These are phyloP conservation scores for Amborella trichopoda DNA, from an alignment of 164 flowering plant genomes.

Conservation along the genomic window DNA sequence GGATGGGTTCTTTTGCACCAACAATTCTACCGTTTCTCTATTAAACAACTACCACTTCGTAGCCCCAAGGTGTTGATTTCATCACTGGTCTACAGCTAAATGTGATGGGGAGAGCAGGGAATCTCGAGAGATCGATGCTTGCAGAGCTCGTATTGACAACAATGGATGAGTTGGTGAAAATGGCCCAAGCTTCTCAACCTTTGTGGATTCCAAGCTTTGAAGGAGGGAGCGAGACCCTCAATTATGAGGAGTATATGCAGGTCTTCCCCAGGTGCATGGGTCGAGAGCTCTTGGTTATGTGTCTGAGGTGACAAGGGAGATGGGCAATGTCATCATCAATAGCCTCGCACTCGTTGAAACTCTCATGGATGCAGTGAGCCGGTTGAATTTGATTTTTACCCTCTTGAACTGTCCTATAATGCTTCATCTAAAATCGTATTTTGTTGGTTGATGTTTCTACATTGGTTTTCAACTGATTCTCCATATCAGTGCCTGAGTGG, in stretches of 20 bases:
- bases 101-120: too few species aligned
- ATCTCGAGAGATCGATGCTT: conserved; percentile 64
- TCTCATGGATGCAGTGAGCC: conserved; percentile 74
- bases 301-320: conserved; percentile 68
- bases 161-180: conserved; percentile 84
- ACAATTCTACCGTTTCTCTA: too few species aligned
- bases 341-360: conserved; percentile 88
- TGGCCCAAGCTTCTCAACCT: conserved; percentile 75
- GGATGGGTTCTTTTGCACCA: too few species aligned
- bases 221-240: conserved; percentile 52
- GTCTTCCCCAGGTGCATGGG: conserved; percentile 52
- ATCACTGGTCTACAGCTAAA: too few species aligned
- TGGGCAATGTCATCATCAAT: conserved; percentile 81
- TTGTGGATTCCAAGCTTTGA: conserved; percentile 65
- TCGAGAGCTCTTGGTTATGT: conserved; percentile 69
- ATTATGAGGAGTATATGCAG: conserved; percentile 66
- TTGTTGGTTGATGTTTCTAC: too few species aligned
- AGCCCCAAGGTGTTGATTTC: too few species aligned
- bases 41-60: too few species aligned
- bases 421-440: too few species aligned
- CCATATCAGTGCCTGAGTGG: too few species aligned
- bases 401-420: too few species aligned
- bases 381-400: too few species aligned
- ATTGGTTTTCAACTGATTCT: too few species aligned
- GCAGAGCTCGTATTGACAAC: conserved; percentile 80